Conservation (phyloP, 2,329 filamentous ascomycete genomes). For the Immersiporthe knoxdaviesiana region DNA sequence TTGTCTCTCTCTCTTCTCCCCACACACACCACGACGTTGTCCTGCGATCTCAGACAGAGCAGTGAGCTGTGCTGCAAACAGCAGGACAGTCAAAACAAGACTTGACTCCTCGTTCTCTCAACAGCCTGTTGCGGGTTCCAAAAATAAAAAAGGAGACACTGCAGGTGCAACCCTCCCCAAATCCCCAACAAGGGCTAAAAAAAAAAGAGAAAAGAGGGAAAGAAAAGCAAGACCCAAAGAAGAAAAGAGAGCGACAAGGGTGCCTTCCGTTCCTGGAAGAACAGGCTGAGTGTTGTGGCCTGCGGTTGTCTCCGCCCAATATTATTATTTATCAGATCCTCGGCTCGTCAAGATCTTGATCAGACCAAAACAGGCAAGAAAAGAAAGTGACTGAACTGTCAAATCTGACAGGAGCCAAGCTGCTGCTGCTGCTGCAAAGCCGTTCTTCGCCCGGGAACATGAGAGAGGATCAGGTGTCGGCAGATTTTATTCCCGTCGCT, state of each 20-base stretch:
- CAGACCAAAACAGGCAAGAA: neutral
- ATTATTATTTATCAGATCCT: constrained; percentile 22
- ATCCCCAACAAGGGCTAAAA: neutral
- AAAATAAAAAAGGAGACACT: neutral
- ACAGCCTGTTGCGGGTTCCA: too few relatives aligned
- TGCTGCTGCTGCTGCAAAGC: neutral
- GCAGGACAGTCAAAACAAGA: neutral
- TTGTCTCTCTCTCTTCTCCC: neutral
- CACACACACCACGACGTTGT: neutral
- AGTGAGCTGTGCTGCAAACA: neutral
- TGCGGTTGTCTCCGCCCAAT: constrained; percentile 5
- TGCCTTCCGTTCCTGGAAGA: constrained; percentile 25
- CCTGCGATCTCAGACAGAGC: neutral
- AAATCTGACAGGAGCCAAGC: constrained; percentile 14
- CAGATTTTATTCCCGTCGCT: constrained; percentile 12
- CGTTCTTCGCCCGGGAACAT: neutral
- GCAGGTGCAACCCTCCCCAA: neutral
- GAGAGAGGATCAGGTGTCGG: neutral
- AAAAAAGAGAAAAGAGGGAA: neutral
- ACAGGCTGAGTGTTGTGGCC: neutral
- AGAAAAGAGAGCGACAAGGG: constrained; percentile 19
- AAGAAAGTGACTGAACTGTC: neutral
- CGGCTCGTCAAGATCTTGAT: constrained; percentile 19
- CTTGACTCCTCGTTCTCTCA: neutral
- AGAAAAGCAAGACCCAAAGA: neutral